These are phyloP conservation scores for Kentomonas sorsogonicus DNA, from an alignment of 208 protist species.

Conservation along the genomic window DNA sequence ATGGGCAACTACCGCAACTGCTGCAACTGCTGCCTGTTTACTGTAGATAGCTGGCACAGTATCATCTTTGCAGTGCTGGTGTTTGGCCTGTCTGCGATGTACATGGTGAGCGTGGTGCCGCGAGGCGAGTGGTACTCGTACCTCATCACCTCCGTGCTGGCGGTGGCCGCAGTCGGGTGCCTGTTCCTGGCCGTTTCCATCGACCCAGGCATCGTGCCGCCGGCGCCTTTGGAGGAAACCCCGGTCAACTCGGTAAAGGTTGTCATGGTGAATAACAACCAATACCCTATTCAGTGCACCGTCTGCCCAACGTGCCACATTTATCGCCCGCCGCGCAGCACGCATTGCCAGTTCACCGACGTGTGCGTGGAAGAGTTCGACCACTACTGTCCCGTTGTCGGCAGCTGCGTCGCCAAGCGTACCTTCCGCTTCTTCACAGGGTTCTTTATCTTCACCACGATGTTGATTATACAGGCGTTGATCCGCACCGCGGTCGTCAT, in stretches of 20 bases:
- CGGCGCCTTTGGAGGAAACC: constrained; percentile 27
- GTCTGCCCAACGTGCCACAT: constrained; percentile 83
- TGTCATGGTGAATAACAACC: constrained; percentile 26
- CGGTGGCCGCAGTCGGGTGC: constrained; percentile 30
- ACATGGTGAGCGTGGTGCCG: constrained; percentile 45
- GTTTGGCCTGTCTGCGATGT: constrained; percentile 30
- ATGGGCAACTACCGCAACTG: constrained; percentile 29
- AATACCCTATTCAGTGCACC: constrained; percentile 39
- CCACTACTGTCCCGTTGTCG: constrained; percentile 78
- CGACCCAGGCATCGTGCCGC: constrained; percentile 71
- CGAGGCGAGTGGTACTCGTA: constrained; percentile 41
- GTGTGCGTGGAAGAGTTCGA: constrained; percentile 85
- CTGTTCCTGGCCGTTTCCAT: constrained; percentile 46
- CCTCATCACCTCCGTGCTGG: constrained; percentile 30
- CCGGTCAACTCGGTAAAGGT: constrained; percentile 5
- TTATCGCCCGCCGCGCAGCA: constrained; percentile 62
- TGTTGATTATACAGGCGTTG: constrained; percentile 33
- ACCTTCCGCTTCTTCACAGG: constrained; percentile 81
- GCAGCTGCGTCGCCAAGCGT: constrained; percentile 70
- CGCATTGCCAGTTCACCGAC: constrained; percentile 77
- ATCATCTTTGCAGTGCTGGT: constrained; percentile 31
- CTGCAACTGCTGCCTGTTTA: constrained; percentile 45
- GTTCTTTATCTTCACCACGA: constrained; percentile 51
- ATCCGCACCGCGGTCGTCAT: constrained; percentile 41
- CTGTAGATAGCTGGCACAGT: constrained; percentile 32